Evolutionary conservation across 2,329 filamentous ascomycete species (phyloP).

Genomic region (Calonectria honghensis): DNA sequence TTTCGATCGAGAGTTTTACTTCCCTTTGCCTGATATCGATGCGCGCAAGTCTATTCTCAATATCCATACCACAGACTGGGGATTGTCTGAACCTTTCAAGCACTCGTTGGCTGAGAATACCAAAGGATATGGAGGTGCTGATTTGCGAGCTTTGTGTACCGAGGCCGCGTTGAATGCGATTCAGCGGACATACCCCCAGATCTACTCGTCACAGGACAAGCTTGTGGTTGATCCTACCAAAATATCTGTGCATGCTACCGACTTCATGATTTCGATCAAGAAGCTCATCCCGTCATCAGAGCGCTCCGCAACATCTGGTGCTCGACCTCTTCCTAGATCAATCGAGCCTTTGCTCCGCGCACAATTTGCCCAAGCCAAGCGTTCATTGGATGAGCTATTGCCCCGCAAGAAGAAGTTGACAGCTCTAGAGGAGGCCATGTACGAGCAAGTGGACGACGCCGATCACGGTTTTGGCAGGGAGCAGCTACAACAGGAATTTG

Average conservation of each 20-base stretch:
- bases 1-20: slow-evolving; percentile 99
- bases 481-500: slow-evolving; percentile 84
- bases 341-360: slow-evolving; percentile 88
- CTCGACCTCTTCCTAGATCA: slow-evolving; percentile 84
- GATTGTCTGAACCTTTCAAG: slow-evolving; percentile 87
- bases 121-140: slow-evolving; percentile 97
- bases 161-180: slow-evolving; percentile 97
- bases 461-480: slow-evolving; percentile 92
- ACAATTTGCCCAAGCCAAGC: slow-evolving; percentile 82
- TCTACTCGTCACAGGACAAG: slow-evolving; percentile 93
- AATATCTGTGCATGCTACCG: slow-evolving; percentile 91
- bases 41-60: slow-evolving; percentile 91
- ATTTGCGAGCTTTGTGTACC: slow-evolving; percentile 94
- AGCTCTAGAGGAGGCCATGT: slow-evolving; percentile 95
- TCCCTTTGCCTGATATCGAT: slow-evolving; percentile 89
- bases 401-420: slow-evolving; percentile 91
- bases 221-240: slow-evolving; percentile 89
- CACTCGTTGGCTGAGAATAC: slow-evolving; percentile 89
- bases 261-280: slow-evolving; percentile 98
- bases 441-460: slow-evolving; percentile 87
- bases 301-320: slow-evolving; percentile 88
- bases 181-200: slow-evolving; percentile 95
- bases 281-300: slow-evolving; percentile 98
- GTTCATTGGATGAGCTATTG: slow-evolving; percentile 83
- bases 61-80: slow-evolving; percentile 97